phyloP scores from a whole-genome alignment of 495 filamentous ascomycete genomes.

The Podospora comata region DNA sequence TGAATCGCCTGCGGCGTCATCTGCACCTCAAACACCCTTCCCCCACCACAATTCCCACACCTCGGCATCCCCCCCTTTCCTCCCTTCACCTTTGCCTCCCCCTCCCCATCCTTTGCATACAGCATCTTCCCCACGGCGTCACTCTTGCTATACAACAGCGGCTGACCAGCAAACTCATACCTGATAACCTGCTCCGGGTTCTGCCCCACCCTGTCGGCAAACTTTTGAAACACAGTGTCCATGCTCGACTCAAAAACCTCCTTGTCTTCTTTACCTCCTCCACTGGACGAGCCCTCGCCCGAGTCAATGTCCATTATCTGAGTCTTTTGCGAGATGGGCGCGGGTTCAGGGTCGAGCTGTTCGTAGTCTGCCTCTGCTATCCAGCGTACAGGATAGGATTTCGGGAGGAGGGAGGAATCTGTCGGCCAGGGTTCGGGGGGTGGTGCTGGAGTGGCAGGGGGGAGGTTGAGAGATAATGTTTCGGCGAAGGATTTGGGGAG shows the following conservation, averaged over 20 bases:
- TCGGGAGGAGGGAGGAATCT: slow-evolving; percentile 55
- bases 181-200: slow-evolving; percentile 93
- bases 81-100: slow-evolving; percentile 17
- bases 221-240: slow-evolving; percentile 86
- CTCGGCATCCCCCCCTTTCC: slow-evolving; percentile 58
- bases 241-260: slow-evolving; percentile 78
- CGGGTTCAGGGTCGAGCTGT: slow-evolving; percentile 58
- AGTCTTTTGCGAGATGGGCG: slow-evolving; percentile 45
- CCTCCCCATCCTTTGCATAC: slow-evolving; percentile 4
- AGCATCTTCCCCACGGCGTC: slow-evolving; percentile 72
- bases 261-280: slow-evolving; percentile 65
- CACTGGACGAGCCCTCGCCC: slow-evolving; percentile 23
- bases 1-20: slow-evolving; percentile 86
- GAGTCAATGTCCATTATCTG: slow-evolving; percentile 54
- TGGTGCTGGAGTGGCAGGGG: slow-evolving; percentile 41
- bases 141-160: slow-evolving; percentile 73
- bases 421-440: slow-evolving; percentile 72
- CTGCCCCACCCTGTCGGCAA: slow-evolving; percentile 81
- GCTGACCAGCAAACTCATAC: slow-evolving; percentile 80
- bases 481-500: slow-evolving; percentile 73
- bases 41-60: slow-evolving; percentile 70
- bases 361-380: slow-evolving; percentile 90
- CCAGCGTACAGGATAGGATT: slow-evolving; percentile 69
- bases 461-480: slow-evolving; percentile 50
- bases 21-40: slow-evolving; percentile 80